Base-by-base conservation (phyloP, 2,329 filamentous ascomycete genomes). In the Colletotrichum neosansevieriae region DNA sequence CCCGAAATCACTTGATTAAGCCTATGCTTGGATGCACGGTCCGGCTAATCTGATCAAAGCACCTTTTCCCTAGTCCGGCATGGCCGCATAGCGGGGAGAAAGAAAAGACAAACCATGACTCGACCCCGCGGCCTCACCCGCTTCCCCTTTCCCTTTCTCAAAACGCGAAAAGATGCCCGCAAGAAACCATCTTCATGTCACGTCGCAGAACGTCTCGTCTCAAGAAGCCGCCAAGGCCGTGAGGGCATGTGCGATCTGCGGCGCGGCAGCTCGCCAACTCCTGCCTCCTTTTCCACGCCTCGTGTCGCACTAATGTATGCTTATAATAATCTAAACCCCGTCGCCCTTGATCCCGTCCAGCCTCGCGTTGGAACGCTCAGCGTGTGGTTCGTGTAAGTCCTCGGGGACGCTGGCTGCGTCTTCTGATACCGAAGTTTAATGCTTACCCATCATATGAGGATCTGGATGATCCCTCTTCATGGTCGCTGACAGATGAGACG, bases 201-300 rank as follows among this genome's bases (percentile, higher is more conserved):
- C 42, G 49, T 62, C 50, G 63, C 63, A 62, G 21, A 47, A 50
- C n/a, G 34, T 63, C 40, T 67, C 63, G 59, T 63, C 42, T 67
- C 58, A 56, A 67, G 17, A 17, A 19, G 10, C 12, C 42, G 58
- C 50, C 58, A 50, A 63, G 50, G 10, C 42, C 50, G 17, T n/a
- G 15, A 13, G 29, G 40, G 15, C 19, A 15, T 21, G 63, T 67
- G 47, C 63, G 63, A 57, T 67, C 63, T 44, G 32, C 63, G 17
- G 17, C 47, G 29, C 58, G 34, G 50, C 58, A 63, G 58, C 63
- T 67, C 63, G 58, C 34, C 63, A 63, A 67, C 42, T 67, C 63
- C 50, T 29, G 24, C 49, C 49, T 11, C 49, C n/a, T 56, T 29
- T 3, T 36, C 34, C 34, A 29, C 42, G 10, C 54, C 32, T 17